Conservation (phyloP, 208 protist genomes). For the Crithidia bombi region DNA sequence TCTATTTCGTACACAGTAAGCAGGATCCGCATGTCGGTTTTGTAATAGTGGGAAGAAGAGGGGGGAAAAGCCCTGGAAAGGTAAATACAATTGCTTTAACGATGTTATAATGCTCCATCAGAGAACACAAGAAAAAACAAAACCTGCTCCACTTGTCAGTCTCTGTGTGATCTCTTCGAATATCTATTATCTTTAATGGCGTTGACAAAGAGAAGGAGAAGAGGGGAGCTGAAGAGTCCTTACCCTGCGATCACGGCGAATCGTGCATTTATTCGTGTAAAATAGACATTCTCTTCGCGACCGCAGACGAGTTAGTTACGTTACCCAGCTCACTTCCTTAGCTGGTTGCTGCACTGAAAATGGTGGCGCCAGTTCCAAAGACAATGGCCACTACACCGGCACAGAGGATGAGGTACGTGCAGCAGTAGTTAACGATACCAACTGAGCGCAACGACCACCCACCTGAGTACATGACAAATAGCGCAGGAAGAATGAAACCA, state of each 20-base stretch:
- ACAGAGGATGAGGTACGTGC: conserved; percentile 51
- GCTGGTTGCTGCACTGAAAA: conserved; percentile 35
- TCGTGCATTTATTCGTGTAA: too few relatives aligned
- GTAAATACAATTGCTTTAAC: not conserved
- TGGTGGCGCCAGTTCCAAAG: conserved; percentile 57
- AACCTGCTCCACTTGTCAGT: too few relatives aligned
- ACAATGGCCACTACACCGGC: conserved; percentile 62
- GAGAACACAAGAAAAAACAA: conserved; percentile 8
- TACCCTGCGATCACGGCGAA: too few relatives aligned
- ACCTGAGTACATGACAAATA: conserved; percentile 63
- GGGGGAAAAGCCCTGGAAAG: not conserved
- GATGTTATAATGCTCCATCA: conserved; percentile 4
- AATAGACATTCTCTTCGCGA: too few relatives aligned
- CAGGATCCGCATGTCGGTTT: not conserved
- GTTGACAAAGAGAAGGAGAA: too few relatives aligned
- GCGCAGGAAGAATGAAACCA: conserved; percentile 74
- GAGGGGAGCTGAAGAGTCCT: too few relatives aligned
- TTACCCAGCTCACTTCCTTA: conserved; percentile 5
- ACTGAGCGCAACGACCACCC: conserved; percentile 42
- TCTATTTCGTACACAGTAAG: not conserved
- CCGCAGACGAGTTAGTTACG: not conserved
- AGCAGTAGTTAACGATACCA: conserved; percentile 47
- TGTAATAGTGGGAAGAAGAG: conserved; percentile 8
- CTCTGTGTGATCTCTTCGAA: conserved; percentile 1
- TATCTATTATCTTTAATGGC: too few relatives aligned